phyloP scores from a whole-genome alignment of 495 filamentous ascomycete species.

The Neurospora sp. region DNA sequence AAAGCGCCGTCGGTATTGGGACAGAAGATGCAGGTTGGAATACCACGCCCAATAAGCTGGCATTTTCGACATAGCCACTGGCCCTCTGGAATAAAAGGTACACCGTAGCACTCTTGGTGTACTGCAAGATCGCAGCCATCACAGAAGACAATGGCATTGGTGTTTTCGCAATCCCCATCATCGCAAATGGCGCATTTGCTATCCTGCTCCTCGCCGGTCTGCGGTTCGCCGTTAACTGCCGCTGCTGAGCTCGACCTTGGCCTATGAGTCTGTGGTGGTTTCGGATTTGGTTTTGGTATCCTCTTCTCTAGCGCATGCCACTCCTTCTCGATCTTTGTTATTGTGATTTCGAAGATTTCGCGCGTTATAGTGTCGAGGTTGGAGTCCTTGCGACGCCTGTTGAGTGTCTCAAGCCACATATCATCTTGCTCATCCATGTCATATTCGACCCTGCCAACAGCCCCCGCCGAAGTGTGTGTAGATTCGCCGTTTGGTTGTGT shows the following conservation, averaged over 20 bases:
- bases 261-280: conserved; percentile 84
- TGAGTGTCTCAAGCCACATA: conserved; percentile 84
- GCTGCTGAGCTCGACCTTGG: conserved; percentile 86
- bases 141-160: conserved; percentile 99
- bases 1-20: conserved; percentile 96
- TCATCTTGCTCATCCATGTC: conserved; percentile 99
- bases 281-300: conserved; percentile 92
- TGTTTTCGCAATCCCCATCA: conserved; percentile 97
- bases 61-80: conserved; percentile 98
- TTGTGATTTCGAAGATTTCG: conserved; percentile 91
- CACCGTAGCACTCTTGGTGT: conserved; percentile 98
- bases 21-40: conserved; percentile 95
- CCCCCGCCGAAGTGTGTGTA: conserved; percentile 22
- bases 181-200: conserved; percentile 97
- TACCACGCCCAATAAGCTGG: conserved; percentile 83
- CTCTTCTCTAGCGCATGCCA: conserved; percentile 94
- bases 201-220: conserved; percentile 87
- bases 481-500: conserved; percentile 52
- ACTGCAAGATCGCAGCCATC: conserved; percentile 97
- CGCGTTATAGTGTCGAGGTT: conserved; percentile 75
- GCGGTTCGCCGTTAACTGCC: conserved; percentile 82
- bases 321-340: conserved; percentile 98
- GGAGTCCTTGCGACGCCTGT: conserved; percentile 59
- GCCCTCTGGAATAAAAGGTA: conserved; percentile 96
- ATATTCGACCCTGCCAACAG: conserved; percentile 80